Conservation (phyloP, 2,329 filamentous ascomycete genomes). For the Colletotrichum gloeosporioides region DNA sequence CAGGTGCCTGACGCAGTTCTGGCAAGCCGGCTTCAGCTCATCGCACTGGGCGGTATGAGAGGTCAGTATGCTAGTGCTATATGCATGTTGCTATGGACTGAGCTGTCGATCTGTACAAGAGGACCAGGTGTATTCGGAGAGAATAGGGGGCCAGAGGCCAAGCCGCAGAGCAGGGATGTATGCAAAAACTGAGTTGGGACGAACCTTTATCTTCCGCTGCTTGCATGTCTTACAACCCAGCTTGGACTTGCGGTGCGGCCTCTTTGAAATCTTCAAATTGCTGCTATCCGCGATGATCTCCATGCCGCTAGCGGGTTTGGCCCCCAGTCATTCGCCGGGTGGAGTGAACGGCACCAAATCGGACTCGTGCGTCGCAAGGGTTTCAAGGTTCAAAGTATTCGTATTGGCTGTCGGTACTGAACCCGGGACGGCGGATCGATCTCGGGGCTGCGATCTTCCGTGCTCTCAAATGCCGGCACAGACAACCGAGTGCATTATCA, state of each 20-base stretch:
- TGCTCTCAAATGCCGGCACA: neutral
- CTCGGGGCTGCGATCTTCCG: neutral
- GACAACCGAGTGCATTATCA: neutral
- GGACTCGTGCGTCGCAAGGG: neutral
- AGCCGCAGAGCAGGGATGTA: neutral
- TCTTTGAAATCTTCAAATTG: constrained; percentile 36
- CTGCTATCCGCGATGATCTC: neutral
- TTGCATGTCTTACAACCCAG: constrained; percentile 61
- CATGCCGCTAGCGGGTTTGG: neutral
- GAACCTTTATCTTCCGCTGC: constrained; percentile 53
- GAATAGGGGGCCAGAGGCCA: rapidly evolving
- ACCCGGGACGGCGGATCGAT: neutral
- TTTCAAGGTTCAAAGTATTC: neutral
- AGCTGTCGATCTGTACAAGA: neutral
- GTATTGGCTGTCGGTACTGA: neutral
- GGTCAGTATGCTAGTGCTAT: neutral
- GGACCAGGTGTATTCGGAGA: neutral
- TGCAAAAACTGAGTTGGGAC: neutral
- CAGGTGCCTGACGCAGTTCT: constrained; percentile 30
- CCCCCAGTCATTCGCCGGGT: neutral
- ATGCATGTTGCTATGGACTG: neutral
- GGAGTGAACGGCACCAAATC: neutral
- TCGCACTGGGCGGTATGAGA: constrained; percentile 26
- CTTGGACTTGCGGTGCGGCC: constrained; percentile 60
- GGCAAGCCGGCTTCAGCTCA: constrained; percentile 29